Evolutionary conservation across 352 stramenopile species (phyloP).

Genomic region (Pilasporangium apinafurcum): DNA sequence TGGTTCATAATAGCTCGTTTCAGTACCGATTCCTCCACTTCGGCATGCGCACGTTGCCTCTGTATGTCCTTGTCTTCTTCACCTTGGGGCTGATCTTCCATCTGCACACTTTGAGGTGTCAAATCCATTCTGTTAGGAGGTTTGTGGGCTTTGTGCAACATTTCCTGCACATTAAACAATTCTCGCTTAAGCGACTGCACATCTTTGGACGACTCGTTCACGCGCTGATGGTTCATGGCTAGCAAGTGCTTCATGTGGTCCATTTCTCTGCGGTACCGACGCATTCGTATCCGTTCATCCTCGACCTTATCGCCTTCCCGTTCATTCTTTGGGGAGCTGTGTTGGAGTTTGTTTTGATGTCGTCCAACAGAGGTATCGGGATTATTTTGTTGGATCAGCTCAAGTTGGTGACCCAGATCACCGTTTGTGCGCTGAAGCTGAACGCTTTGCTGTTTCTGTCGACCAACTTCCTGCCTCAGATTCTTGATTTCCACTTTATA

Average conservation of each 20-base stretch:
- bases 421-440: constrained; percentile 6
- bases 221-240: constrained; percentile 33
- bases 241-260: constrained; percentile 39
- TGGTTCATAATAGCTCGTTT: constrained; percentile 41
- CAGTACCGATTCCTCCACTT: constrained; percentile 23
- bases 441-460: constrained; percentile 8
- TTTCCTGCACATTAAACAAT: constrained; percentile 33
- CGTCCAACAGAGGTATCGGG: too few relatives aligned
- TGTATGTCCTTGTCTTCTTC: constrained; percentile 9
- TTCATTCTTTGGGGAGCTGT: constrained; percentile 3
- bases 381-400: constrained; percentile 3
- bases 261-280: constrained; percentile 27
- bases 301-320: constrained; percentile 15
- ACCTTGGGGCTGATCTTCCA: constrained; percentile 2
- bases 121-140: constrained; percentile 3
- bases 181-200: constrained; percentile 47
- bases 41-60: constrained; percentile 7
- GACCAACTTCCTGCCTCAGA: constrained; percentile 8
- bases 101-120: background rate
- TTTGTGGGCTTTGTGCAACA: constrained; percentile 25
- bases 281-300: constrained; percentile 8
- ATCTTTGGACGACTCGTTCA: constrained; percentile 34
- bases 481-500: constrained; percentile 15
- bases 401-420: constrained; percentile 10
- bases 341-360: too few relatives aligned